Percentiles rank a stretch among this genome's conserved stretches.
phyloP scores from a whole-genome alignment of 148 eudicot genomes.

The Heliamphora exappendiculata region DNA sequence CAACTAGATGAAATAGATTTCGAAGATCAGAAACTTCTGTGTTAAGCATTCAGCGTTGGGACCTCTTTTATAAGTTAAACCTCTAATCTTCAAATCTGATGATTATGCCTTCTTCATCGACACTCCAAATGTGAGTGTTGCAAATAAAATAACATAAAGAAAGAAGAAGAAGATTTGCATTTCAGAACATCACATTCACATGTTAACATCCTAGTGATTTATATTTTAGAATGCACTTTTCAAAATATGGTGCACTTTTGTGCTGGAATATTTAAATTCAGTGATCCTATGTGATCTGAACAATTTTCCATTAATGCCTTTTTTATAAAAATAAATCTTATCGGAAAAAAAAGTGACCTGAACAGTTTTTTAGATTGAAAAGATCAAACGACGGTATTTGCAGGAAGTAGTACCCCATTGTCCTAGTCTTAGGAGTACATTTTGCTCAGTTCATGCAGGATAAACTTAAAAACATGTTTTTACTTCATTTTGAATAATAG shows the following conservation, averaged over 20 bases:
- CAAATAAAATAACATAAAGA: too few species aligned
- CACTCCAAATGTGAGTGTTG: too few species aligned
- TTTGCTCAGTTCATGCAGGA: neutral
- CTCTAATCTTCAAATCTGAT: neutral
- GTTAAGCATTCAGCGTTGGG: neutral
- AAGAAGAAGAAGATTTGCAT: too few species aligned
- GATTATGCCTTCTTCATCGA: neutral
- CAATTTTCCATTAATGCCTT: too few species aligned
- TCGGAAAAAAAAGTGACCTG: too few species aligned
- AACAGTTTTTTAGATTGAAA: too few species aligned
- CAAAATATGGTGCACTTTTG: neutral
- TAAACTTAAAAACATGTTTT: neutral
- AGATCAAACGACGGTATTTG: too few species aligned
- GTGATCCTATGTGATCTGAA: neutral
- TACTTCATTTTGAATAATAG: neutral
- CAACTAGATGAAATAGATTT: neutral
- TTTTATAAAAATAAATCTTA: too few species aligned
- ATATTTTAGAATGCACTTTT: neutral
- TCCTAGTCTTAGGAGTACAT: too few species aligned
- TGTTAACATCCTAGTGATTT: too few species aligned
- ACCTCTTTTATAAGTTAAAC: neutral
- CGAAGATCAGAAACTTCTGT: neutral
- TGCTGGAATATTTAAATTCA: neutral
- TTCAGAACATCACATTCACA: too few species aligned
- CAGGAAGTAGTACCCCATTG: too few species aligned